phyloP scores from a whole-genome alignment of 208 protist species.

The Leishmania guyanensis region DNA sequence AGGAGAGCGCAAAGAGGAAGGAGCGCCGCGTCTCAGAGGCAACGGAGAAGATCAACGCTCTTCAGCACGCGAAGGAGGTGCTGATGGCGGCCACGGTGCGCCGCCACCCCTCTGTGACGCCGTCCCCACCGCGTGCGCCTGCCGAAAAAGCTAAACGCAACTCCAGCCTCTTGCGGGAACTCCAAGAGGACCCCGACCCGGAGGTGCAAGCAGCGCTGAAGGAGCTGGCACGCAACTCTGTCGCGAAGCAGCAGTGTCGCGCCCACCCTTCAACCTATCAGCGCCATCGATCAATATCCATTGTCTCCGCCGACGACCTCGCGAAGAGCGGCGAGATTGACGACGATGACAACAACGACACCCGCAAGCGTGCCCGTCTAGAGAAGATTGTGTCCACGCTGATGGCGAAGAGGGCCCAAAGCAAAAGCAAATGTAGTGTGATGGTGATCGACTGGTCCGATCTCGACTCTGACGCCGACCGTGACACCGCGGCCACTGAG shows the following conservation, averaged over 20 bases:
- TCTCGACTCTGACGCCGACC: constrained; percentile 36
- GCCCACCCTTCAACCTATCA: not conserved
- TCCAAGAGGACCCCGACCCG: constrained; percentile 59
- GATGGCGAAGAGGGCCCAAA: constrained; percentile 49
- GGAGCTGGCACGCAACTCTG: constrained; percentile 35
- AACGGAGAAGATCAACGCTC: constrained; percentile 54
- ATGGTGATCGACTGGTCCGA: constrained; percentile 88
- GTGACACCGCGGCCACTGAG: constrained; percentile 10
- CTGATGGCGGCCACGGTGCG: constrained; percentile 59
- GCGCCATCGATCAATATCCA: constrained; percentile 46
- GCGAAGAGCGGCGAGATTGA: constrained; percentile 20
- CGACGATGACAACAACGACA: constrained; percentile 22
- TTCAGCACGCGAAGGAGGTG: constrained; percentile 80
- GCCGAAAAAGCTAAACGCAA: constrained; percentile 24
- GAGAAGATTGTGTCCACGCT: constrained; percentile 72
- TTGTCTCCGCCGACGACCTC: constrained; percentile 44
- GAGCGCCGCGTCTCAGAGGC: constrained; percentile 48
- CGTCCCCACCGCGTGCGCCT: constrained; percentile 34
- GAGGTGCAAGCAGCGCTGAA: constrained; percentile 58
- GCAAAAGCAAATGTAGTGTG: constrained; percentile 79
- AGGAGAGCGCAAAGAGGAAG: constrained; percentile 42
- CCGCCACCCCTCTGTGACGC: constrained; percentile 47
- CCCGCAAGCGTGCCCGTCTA: constrained; percentile 54
- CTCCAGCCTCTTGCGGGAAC: constrained; percentile 37
- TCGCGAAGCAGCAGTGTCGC: constrained; percentile 29